Conservation (phyloP, 495 filamentous ascomycete species). For the Aspergillus egyptiacus region DNA sequence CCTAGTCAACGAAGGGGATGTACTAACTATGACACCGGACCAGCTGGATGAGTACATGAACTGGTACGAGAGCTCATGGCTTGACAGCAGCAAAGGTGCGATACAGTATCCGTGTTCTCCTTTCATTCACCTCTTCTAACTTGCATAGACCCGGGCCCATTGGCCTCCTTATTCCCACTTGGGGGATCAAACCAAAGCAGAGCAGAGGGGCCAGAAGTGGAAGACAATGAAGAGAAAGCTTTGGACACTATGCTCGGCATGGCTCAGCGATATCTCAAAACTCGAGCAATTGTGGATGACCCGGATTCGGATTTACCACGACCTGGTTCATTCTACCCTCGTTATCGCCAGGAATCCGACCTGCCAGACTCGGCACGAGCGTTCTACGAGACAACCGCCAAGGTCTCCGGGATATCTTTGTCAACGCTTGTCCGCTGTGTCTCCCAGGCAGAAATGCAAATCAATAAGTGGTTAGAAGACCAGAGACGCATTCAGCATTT, state of each 20-base stretch:
- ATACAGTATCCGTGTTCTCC: not conserved
- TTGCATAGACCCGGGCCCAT: conserved; percentile 23
- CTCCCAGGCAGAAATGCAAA: conserved; percentile 38
- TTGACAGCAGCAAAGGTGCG: conserved; percentile 36
- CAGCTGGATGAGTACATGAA: conserved; percentile 81
- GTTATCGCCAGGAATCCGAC: conserved; percentile 52
- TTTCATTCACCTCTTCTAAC: not conserved
- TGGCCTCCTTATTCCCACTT: conserved; percentile 50
- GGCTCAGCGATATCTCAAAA: conserved; percentile 33
- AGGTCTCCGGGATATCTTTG: conserved; percentile 40
- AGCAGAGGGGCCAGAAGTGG: conserved; percentile 3
- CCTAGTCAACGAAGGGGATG: conserved; percentile 57
- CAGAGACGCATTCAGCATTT: conserved; percentile 29
- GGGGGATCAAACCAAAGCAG: conserved; percentile 15
- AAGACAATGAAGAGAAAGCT: conserved; percentile 24
- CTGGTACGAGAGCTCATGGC: conserved; percentile 78
- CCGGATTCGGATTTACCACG: conserved; percentile 30
- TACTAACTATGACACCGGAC: conserved; percentile 58
- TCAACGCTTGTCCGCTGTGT: conserved; percentile 45
- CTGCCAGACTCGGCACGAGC: conserved; percentile 46
- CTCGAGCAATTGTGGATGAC: conserved; percentile 25
- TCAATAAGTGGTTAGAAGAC: conserved; percentile 38
- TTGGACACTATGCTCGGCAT: conserved; percentile 30
- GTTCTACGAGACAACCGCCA: conserved; percentile 53
- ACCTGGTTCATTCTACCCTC: conserved; percentile 51